Evolutionary conservation across 352 stramenopile species (phyloP).

Genomic region (Phytophthora ohioensis): DNA sequence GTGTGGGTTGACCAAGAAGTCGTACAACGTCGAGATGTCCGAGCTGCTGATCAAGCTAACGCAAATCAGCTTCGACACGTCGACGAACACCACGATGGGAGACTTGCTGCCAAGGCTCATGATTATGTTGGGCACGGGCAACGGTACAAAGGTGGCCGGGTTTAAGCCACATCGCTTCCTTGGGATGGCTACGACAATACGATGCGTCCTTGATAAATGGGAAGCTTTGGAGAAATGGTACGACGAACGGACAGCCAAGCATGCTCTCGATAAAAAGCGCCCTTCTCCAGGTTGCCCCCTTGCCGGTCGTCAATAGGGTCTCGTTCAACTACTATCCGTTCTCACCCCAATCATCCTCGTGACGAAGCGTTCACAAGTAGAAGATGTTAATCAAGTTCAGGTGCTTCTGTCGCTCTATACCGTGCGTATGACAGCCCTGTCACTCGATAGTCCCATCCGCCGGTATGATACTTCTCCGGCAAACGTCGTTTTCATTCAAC

Average conservation of each 20-base stretch:
- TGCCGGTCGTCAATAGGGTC: not conserved
- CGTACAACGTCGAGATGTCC: not conserved
- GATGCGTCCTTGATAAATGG: not conserved
- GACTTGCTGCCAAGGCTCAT: not conserved
- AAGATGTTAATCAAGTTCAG: not conserved
- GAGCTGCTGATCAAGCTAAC: not conserved
- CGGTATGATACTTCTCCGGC: slow-evolving; percentile 1
- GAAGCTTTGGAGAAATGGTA: not conserved
- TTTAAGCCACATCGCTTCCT: slow-evolving; percentile 12
- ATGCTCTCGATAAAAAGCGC: not conserved
- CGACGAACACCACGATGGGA: not conserved
- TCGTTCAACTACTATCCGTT: not conserved
- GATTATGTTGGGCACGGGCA: not conserved
- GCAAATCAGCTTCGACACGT: not conserved
- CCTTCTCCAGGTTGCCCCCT: not conserved
- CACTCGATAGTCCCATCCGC: not conserved
- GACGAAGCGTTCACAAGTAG: not conserved
- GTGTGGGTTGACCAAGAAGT: not conserved
- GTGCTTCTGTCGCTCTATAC: too few relatives aligned
- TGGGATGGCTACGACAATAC: not conserved
- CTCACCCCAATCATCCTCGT: not conserved
- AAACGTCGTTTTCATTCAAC: not conserved
- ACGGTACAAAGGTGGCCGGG: not conserved
- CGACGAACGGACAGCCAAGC: not conserved
- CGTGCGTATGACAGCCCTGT: not conserved